Conservation (phyloP, 768 basidiomycete genomes). For the Russula sp. region DNA sequence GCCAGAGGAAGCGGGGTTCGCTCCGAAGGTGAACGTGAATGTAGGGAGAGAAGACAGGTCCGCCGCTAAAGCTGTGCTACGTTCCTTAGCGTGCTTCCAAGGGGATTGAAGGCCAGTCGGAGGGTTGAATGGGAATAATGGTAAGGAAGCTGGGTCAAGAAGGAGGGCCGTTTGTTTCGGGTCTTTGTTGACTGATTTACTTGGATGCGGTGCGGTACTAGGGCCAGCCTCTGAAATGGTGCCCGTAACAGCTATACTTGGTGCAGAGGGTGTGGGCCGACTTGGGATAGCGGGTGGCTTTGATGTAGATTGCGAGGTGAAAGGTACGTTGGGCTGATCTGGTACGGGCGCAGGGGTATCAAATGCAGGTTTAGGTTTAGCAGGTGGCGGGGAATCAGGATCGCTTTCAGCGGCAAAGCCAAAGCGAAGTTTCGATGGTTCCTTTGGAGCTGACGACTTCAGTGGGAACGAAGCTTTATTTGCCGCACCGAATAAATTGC, state of each 20-base stretch:
- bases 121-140: constrained; percentile 36
- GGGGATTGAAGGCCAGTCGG: constrained; percentile 3
- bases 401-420: constrained; percentile 52
- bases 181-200: constrained; percentile 26
- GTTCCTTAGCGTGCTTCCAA: constrained; percentile 7
- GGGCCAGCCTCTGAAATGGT: not conserved
- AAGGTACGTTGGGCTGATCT: not conserved
- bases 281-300: not conserved
- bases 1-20: constrained; percentile 5
- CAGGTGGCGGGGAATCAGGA: constrained; percentile 8
- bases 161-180: constrained; percentile 30
- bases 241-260: not conserved
- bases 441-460: constrained; percentile 58
- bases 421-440: constrained; percentile 71
- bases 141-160: constrained; percentile 38
- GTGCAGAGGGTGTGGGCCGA: not conserved
- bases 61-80: not conserved
- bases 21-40: constrained; percentile 32
- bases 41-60: constrained; percentile 38
- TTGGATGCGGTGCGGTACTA: not conserved
- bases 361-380: not conserved
- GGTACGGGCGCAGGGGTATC: not conserved
- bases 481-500: constrained; percentile 21
- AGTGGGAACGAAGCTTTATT: constrained; percentile 26
- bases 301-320: not conserved